Evolutionary conservation across 2,329 filamentous ascomycete species (phyloP).

Genomic region (Calcarisporium arbuscula): DNA sequence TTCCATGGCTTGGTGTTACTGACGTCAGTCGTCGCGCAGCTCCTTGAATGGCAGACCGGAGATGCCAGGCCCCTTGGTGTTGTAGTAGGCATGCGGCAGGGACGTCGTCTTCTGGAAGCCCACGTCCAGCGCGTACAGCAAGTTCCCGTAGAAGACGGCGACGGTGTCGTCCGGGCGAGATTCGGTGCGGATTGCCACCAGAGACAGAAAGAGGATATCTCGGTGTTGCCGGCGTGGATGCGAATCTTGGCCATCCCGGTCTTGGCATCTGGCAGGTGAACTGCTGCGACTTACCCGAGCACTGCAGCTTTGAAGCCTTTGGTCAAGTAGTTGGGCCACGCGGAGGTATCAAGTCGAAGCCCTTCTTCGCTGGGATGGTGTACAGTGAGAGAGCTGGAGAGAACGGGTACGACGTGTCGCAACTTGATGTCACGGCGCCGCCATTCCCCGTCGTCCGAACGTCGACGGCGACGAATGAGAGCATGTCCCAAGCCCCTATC

Average conservation of each 20-base stretch:
- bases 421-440: conserved; percentile 30
- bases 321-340: conserved; percentile 18
- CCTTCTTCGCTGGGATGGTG: conserved; percentile 17
- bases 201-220: conserved; percentile 13
- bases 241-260: conserved; percentile 16
- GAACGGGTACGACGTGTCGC: conserved; percentile 42
- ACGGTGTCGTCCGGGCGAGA: conserved; percentile 27
- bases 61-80: conserved; percentile 12
- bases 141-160: conserved; percentile 34
- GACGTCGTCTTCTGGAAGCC: conserved; percentile 19
- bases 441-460: conserved; percentile 30
- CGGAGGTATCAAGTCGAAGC: conserved; percentile 23
- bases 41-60: conserved; percentile 15
- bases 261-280: conserved; percentile 3
- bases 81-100: conserved; percentile 14
- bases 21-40: conserved; percentile 25
- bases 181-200: conserved; percentile 14
- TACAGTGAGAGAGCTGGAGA: conserved; percentile 20
- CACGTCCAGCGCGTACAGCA: conserved; percentile 37
- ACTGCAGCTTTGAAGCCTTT: too few relatives aligned
- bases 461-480: conserved; percentile 40
- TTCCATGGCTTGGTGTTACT: conserved; percentile 22
- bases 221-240: conserved; percentile 13
- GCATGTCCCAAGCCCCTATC: conserved; percentile 41
- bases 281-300: too few relatives aligned